phyloP scores from a whole-genome alignment of 2,329 filamentous ascomycete genomes.

The Sordariomycetes sp. region DNA sequence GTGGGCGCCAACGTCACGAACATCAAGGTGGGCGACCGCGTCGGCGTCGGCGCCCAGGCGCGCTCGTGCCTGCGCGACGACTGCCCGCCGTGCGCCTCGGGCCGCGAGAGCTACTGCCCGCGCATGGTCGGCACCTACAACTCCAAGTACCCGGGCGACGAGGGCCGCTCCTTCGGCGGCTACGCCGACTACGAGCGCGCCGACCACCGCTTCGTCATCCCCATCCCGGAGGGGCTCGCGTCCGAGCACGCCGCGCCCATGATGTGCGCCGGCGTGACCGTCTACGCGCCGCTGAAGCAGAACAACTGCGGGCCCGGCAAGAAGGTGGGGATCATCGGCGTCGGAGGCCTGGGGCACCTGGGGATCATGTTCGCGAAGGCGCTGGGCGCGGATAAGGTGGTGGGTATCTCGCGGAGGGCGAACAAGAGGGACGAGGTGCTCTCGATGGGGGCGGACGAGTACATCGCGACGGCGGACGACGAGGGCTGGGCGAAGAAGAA shows the following conservation, averaged over 20 bases:
- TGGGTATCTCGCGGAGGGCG: constrained; percentile 44
- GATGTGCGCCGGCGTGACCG: constrained; percentile 61
- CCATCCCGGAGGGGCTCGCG: constrained; percentile 30
- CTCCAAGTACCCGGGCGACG: constrained; percentile 35
- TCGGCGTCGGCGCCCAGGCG: constrained; percentile 52
- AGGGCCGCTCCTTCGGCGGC: constrained; percentile 34
- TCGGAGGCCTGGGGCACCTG: constrained; percentile 61
- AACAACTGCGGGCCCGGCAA: constrained; percentile 58
- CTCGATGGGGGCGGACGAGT: constrained; percentile 45
- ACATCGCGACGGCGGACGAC: constrained; percentile 32
- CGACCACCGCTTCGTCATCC: constrained; percentile 34
- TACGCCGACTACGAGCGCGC: constrained; percentile 22
- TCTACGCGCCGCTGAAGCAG: constrained; percentile 51
- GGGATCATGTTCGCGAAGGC: constrained; percentile 59
- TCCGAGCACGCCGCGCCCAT: constrained; percentile 45
- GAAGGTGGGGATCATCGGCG: constrained; percentile 53
- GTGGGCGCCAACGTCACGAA: constrained; percentile 36
- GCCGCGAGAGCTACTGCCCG: constrained; percentile 31
- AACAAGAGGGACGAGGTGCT: constrained; percentile 44
- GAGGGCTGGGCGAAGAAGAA: constrained; percentile 43
- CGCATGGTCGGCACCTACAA: constrained; percentile 41
- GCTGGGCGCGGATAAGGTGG: constrained; percentile 49
- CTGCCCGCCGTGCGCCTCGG: constrained; percentile 29
- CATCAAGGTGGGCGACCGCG: constrained; percentile 51
- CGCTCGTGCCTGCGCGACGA: constrained; percentile 37